Conservation (phyloP, 2,329 filamentous ascomycete species). For the Thelonectria olida region DNA sequence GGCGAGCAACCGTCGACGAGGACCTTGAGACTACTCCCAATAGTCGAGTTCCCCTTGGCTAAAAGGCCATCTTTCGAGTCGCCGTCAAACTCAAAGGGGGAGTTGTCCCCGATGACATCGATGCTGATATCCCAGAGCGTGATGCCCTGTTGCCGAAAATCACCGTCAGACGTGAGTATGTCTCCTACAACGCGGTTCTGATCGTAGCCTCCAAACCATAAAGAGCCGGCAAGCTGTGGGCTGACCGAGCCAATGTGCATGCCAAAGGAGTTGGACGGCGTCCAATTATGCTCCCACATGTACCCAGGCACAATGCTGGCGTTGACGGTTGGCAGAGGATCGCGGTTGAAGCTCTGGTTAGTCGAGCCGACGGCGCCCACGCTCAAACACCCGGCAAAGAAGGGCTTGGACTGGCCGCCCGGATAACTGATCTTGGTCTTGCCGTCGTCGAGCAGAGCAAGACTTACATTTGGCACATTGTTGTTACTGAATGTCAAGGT, state of each 20-base stretch:
- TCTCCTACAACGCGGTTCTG: conserved; percentile 49
- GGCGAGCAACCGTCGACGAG: conserved; percentile 49
- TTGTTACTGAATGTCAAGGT: conserved; percentile 31
- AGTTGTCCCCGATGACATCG: conserved; percentile 39
- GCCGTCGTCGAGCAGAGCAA: conserved; percentile 38
- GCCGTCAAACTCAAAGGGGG: neutral
- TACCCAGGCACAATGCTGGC: conserved; percentile 44
- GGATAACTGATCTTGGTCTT: conserved; percentile 40
- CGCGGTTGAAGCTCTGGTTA: conserved; percentile 40
- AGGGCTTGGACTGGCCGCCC: conserved; percentile 40
- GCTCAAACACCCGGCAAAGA: conserved; percentile 44
- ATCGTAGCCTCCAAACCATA: conserved; percentile 53
- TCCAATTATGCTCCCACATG: conserved; percentile 34
- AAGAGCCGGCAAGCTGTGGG: conserved; percentile 42
- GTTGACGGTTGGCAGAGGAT: conserved; percentile 34
- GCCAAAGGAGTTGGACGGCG: conserved; percentile 51
- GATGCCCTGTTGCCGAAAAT: conserved; percentile 32
- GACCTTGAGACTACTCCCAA: conserved; percentile 34
- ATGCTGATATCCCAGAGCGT: conserved; percentile 48
- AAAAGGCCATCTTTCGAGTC: conserved; percentile 39
- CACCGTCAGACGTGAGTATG: conserved; percentile 32
- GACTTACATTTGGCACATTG: neutral
- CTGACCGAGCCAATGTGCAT: conserved; percentile 53
- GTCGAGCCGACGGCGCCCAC: conserved; percentile 37
- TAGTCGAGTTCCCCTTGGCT: conserved; percentile 33